These are phyloP conservation scores for Leptographium galeiforme DNA, from an alignment of 2,329 filamentous ascomycete genomes.

Conservation along the genomic window DNA sequence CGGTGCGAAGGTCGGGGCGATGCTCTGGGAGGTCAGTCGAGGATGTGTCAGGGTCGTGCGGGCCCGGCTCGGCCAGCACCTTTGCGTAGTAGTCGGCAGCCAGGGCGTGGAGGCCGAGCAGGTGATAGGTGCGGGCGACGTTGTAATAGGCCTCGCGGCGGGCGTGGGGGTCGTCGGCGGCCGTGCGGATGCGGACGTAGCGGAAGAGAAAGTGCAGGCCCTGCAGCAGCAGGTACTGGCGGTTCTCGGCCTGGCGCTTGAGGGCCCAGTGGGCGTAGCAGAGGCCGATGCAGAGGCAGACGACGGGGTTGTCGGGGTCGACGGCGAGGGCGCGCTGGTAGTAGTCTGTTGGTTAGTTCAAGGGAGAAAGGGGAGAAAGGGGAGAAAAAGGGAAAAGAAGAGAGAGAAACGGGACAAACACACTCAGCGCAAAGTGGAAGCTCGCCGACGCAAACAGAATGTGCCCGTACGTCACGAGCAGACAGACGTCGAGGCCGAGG, in stretches of 20 bases:
- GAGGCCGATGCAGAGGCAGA: constrained; percentile 70
- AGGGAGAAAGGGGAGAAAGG: background rate
- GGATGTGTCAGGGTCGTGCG: constrained; percentile 12
- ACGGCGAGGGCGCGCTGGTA: constrained; percentile 67
- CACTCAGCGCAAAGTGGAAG: constrained; percentile 70
- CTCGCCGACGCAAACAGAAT: constrained; percentile 74
- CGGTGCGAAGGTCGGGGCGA: constrained; percentile 40
- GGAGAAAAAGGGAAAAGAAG: background rate
- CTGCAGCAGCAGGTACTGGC: constrained; percentile 77
- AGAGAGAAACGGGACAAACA: constrained; percentile 10
- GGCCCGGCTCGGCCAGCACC: constrained; percentile 24
- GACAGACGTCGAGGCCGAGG: constrained; percentile 52
- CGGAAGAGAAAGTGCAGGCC: constrained; percentile 67
- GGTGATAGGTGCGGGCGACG: constrained; percentile 61
- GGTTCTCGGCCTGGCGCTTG: constrained; percentile 79
- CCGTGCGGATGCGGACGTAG: constrained; percentile 51
- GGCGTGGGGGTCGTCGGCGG: constrained; percentile 7
- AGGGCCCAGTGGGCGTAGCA: constrained; percentile 80
- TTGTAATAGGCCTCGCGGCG: constrained; percentile 74
- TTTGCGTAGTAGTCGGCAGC: constrained; percentile 57
- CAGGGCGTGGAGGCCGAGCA: constrained; percentile 58
- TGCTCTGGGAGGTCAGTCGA: constrained; percentile 20
- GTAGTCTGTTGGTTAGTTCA: constrained; percentile 44
- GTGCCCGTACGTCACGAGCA: constrained; percentile 82
- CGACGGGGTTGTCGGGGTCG: constrained; percentile 60